A percentile compares a stretch with the other conserved stretches of the same genome.
phyloP scores from a whole-genome alignment of 2,329 filamentous ascomycete genomes.

The Alternaria ethzedia region DNA sequence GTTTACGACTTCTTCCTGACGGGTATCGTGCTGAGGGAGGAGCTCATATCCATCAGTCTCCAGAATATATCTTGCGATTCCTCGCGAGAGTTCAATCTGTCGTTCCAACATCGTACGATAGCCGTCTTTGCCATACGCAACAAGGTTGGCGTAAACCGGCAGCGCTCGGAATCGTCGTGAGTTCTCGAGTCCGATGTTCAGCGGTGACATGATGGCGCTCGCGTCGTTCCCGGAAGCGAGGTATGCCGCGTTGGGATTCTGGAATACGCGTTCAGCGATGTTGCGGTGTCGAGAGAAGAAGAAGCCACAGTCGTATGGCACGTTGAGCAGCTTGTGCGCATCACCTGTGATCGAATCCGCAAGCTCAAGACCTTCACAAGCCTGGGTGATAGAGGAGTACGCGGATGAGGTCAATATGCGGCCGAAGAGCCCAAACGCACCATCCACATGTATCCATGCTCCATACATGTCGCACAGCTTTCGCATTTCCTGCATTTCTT shows the following conservation, averaged over 20 bases:
- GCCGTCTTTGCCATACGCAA: conserved; percentile 74
- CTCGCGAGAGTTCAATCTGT: conserved; percentile 75
- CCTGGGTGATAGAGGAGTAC: conserved; percentile 61
- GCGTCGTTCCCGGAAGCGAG: conserved; percentile 57
- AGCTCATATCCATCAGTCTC: conserved; percentile 69
- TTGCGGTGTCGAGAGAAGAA: conserved; percentile 71
- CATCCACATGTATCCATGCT: conserved; percentile 90
- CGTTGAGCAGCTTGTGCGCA: conserved; percentile 90
- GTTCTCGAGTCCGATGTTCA: conserved; percentile 90
- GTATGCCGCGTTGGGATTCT: conserved; percentile 85
- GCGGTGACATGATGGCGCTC: conserved; percentile 71
- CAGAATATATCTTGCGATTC: conserved; percentile 68
- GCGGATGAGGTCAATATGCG: conserved; percentile 67
- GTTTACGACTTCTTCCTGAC: conserved; percentile 53
- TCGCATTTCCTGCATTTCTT: conserved; percentile 69
- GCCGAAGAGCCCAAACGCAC: conserved; percentile 85
- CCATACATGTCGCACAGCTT: conserved; percentile 73
- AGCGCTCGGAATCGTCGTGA: conserved; percentile 88
- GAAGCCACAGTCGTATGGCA: conserved; percentile 92
- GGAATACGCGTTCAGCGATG: conserved; percentile 8
- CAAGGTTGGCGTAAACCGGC: conserved; percentile 82
- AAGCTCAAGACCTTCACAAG: conserved; percentile 72
- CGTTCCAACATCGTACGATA: conserved; percentile 72
- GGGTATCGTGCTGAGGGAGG: conserved; percentile 59
- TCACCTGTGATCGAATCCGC: conserved; percentile 89